Evolutionary conservation across 2,329 filamentous ascomycete species (phyloP), one percentile per base, ranked within the genome.

Genomic region (Microdochium nivale): DNA sequence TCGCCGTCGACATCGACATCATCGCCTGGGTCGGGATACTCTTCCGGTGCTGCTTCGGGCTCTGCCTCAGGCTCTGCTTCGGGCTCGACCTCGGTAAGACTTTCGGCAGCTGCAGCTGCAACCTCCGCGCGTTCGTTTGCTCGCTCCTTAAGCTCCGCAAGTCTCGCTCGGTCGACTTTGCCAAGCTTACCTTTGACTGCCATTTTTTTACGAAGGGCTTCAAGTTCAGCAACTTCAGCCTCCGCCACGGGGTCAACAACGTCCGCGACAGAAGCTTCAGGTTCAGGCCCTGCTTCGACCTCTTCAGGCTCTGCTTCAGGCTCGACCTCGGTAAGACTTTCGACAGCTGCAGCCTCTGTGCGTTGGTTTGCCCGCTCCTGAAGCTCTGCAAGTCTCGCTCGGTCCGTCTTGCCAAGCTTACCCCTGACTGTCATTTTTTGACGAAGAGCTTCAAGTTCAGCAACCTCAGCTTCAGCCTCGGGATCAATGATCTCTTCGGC

Each of bases 371-470:
- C 62, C 32, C 62, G 69, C 35, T 65, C 64, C 10, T 62, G 67
- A 8, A 76, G 59, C 5, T 59, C 57, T 35, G 69, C 65, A 25
- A 70, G 65, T 53, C 71, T 74, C 53, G 77, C 73, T 49, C 75
- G 64, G 32, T 75, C 74, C 52, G 68, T 75, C 55, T 71, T 77
- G 2, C 59, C 62, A 13, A 75, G 58, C 54, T 68, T 77, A 51
- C 66, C 65, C 48, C 75, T 80, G 56, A 73, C 75, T 1, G 68
- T 67, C 58, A 76, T 78, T 59, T 78, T 80, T 23, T 68, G 66
- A 44, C 71, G 73, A 4, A 76, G 63, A 3, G 62, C 59, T 14
- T 63, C 68, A 13, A 75, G 62, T 53, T 76, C 69, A 11, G 63
- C 5, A 30, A 11, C 19, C 19, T 49, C 47, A 16, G 47, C 5